phyloP scores from a whole-genome alignment of 163 green algal genomes.

The Chloromonas sp. region DNA sequence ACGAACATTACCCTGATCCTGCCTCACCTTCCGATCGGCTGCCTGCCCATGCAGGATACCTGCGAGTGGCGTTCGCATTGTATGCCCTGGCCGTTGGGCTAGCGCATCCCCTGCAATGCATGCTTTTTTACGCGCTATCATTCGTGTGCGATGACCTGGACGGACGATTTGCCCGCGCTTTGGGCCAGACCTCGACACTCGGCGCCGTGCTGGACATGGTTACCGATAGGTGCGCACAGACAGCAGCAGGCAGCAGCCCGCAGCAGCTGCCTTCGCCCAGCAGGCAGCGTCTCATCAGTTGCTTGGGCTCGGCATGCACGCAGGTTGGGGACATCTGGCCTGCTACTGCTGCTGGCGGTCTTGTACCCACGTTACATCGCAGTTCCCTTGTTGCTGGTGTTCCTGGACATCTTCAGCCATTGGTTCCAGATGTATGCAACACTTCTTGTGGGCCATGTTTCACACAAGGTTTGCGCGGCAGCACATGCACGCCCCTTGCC shows the following conservation, averaged over 20 bases:
- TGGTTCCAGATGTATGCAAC: constrained; percentile 92
- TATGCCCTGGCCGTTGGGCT: constrained; percentile 64
- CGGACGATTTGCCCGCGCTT: constrained; percentile 75
- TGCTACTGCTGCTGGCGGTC: constrained; percentile 74
- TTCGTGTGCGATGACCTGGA: constrained; percentile 96
- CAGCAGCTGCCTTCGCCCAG: not conserved
- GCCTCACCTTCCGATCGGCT: not conserved
- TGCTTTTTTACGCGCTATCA: constrained; percentile 65
- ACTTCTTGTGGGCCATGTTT: constrained; percentile 51
- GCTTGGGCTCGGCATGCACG: not conserved
- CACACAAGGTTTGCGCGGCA: constrained; percentile 66
- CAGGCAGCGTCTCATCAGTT: too few species aligned
- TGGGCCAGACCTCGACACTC: constrained; percentile 84
- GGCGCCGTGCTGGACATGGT: constrained; percentile 97
- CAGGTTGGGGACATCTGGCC: constrained; percentile 74
- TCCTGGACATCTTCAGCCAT: constrained; percentile 87
- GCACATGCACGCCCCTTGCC: not conserved
- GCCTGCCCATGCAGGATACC: constrained; percentile 63
- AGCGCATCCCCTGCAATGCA: constrained; percentile 42
- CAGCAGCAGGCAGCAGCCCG: not conserved
- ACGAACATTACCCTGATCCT: not conserved
- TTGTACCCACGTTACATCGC: constrained; percentile 43
- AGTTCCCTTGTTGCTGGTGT: constrained; percentile 66
- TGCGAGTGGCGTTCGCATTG: constrained; percentile 55
- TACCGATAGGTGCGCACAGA: constrained; percentile 70